phyloP scores from a whole-genome alignment of 2,329 filamentous ascomycete genomes.

The Phyllosticta citrichinensis region DNA sequence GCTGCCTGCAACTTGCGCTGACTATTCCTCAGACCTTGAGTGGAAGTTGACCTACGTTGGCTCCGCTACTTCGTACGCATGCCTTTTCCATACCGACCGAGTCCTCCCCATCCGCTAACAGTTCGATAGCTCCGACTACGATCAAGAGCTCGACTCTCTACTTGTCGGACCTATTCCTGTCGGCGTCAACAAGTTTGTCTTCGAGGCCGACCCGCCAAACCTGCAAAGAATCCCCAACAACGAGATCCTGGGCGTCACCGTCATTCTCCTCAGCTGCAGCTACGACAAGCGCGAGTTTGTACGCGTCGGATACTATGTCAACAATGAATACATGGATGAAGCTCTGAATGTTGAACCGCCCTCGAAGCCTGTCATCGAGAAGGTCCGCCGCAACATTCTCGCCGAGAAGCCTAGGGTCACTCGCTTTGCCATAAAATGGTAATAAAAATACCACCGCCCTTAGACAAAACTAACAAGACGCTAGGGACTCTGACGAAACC shows the following conservation, averaged over 20 bases:
- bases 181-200: constrained; percentile 97
- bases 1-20: not conserved
- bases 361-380: constrained; percentile 83
- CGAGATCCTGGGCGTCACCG: constrained; percentile 93
- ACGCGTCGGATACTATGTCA: constrained; percentile 97
- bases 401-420: constrained; percentile 97
- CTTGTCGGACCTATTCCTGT: constrained; percentile 96
- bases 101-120: constrained; percentile 15
- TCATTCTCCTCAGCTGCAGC: constrained; percentile 90
- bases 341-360: constrained; percentile 84
- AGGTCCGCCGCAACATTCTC: constrained; percentile 82
- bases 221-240: constrained; percentile 84
- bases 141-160: constrained; percentile 95
- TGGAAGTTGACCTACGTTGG: constrained; percentile 99
- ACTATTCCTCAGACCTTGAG: constrained; percentile 64
- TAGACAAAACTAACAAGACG: not conserved
- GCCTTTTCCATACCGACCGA: constrained; percentile 8
- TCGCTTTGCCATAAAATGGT: constrained; percentile 98
- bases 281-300: constrained; percentile 97
- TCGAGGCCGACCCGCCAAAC: constrained; percentile 88
- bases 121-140: constrained; percentile 74
- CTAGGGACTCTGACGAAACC: constrained; percentile 93
- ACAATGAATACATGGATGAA: constrained; percentile 95
- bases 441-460: constrained; percentile 25
- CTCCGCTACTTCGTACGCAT: constrained; percentile 83